Conservation (phyloP, 352 stramenopile species). For the Globisporangium spiculum region DNA sequence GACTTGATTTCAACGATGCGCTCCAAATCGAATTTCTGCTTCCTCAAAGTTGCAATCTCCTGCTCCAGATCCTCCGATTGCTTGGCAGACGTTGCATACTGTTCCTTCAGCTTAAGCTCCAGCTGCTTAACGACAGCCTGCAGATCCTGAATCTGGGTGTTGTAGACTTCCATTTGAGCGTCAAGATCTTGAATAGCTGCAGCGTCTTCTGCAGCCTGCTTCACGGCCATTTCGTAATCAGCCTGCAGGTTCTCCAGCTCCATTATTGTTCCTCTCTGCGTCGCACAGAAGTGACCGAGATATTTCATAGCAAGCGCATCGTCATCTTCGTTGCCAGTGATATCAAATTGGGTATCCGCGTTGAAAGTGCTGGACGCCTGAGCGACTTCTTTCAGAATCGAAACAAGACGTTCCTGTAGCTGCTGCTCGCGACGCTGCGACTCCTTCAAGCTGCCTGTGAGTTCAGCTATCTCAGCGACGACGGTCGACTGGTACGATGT, state of each 20-base stretch:
- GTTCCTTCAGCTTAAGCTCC: slow-evolving; percentile 41
- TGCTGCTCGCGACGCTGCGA: slow-evolving; percentile 46
- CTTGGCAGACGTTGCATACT: slow-evolving; percentile 40
- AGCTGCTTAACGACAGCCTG: slow-evolving; percentile 40
- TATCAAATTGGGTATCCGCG: slow-evolving; percentile 12
- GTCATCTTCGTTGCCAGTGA: slow-evolving; percentile 20
- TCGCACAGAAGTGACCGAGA: slow-evolving; percentile 33
- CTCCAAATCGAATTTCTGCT: slow-evolving; percentile 42
- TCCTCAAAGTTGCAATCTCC: slow-evolving; percentile 37
- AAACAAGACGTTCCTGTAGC: slow-evolving; percentile 40
- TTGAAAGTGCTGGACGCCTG: slow-evolving; percentile 27
- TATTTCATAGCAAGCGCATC: slow-evolving; percentile 30
- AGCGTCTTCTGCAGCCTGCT: slow-evolving; percentile 32
- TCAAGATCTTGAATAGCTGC: slow-evolving; percentile 32
- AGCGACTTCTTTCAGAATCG: slow-evolving; percentile 41
- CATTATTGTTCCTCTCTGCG: slow-evolving; percentile 28
- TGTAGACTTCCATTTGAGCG: slow-evolving; percentile 39
- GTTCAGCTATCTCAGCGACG: slow-evolving; percentile 28
- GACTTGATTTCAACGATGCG: slow-evolving; percentile 31
- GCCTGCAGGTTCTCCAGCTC: slow-evolving; percentile 47
- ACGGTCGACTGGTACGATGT: slow-evolving; percentile 19
- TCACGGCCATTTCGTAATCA: slow-evolving; percentile 42
- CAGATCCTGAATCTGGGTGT: slow-evolving; percentile 42
- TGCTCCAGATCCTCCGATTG: slow-evolving; percentile 44
- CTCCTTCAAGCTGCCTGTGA: slow-evolving; percentile 32